These are phyloP conservation scores for Amanita exitialis DNA, from an alignment of 768 basidiomycete species.

Conservation along the genomic window DNA sequence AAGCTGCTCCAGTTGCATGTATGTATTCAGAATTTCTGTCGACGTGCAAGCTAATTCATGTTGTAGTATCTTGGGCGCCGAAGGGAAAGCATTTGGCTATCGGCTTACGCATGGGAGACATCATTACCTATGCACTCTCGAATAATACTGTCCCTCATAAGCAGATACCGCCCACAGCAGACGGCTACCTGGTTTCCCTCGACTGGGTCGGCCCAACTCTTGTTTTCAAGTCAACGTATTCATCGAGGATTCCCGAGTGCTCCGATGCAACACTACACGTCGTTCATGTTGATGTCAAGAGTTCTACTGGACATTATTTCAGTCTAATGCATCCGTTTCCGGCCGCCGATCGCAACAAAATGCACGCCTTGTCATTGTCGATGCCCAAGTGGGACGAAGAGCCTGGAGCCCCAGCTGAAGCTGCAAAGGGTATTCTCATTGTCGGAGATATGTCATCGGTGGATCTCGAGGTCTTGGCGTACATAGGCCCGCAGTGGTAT, in stretches of 20 bases:
- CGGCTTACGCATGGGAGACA: slow-evolving; percentile 59
- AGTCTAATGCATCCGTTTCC: slow-evolving; percentile 31
- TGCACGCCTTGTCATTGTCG: slow-evolving; percentile 20
- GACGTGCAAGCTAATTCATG: background rate
- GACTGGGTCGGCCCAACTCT: slow-evolving; percentile 62
- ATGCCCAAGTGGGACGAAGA: slow-evolving; percentile 41
- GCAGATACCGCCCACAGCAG: slow-evolving; percentile 49
- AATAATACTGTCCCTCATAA: slow-evolving; percentile 46
- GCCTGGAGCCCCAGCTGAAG: slow-evolving; percentile 18
- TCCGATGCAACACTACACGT: slow-evolving; percentile 32
- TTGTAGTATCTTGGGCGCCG: slow-evolving; percentile 72
- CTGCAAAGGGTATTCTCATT: slow-evolving; percentile 29
- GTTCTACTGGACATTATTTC: slow-evolving; percentile 26
- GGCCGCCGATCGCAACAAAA: slow-evolving; percentile 12
- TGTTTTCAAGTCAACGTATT: slow-evolving; percentile 57
- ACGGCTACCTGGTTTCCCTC: slow-evolving; percentile 38
- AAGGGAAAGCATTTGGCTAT: slow-evolving; percentile 81
- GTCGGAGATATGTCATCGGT: slow-evolving; percentile 36
- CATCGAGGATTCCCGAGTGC: slow-evolving; percentile 22
- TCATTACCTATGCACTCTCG: slow-evolving; percentile 53
- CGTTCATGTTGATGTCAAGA: slow-evolving; percentile 31
- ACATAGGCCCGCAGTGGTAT: slow-evolving; percentile 31
- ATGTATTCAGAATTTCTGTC: slow-evolving; percentile 15
- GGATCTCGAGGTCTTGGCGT: slow-evolving; percentile 38
- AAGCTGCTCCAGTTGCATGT: slow-evolving; percentile 52